Conservation (phyloP, 768 basidiomycete species). For the Agaricus sinodeliciosus region DNA sequence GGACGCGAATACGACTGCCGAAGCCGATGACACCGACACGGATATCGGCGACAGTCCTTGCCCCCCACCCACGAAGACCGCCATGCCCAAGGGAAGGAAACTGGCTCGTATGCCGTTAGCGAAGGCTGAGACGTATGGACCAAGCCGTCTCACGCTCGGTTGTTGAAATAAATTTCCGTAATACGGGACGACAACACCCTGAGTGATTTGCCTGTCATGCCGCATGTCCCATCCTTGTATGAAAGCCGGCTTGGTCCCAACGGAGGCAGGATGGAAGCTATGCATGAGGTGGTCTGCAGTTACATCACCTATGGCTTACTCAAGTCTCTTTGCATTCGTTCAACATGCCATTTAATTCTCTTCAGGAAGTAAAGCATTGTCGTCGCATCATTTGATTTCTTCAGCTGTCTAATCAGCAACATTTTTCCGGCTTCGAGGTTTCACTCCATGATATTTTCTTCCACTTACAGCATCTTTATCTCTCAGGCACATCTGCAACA, state of each 20-base stretch:
- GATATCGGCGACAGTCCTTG: conserved; percentile 86
- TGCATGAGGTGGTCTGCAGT: not conserved
- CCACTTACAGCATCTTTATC: conserved; percentile 3
- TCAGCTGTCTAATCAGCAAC: conserved; percentile 8
- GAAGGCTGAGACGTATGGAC: conserved; percentile 67
- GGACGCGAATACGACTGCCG: conserved; percentile 52
- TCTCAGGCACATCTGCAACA: conserved; percentile 2
- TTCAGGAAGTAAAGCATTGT: not conserved
- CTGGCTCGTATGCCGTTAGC: conserved; percentile 38
- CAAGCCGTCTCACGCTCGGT: conserved; percentile 38
- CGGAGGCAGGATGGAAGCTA: not conserved
- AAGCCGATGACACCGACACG: conserved; percentile 69
- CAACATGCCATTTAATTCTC: not conserved
- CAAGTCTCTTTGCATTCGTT: not conserved
- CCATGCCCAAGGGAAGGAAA: conserved; percentile 53
- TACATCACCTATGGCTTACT: conserved; percentile 1
- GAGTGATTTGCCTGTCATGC: not conserved
- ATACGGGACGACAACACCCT: not conserved
- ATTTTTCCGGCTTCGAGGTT: not conserved
- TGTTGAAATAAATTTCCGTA: not conserved
- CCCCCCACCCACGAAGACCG: conserved; percentile 64
- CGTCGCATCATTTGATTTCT: not conserved
- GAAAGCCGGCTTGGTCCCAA: not conserved
- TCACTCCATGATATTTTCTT: not conserved
- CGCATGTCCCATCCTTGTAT: not conserved